Evolutionary conservation across 129 eudicot genomes (phyloP).

Genomic region (Saposhnikovia divaricata): DNA sequence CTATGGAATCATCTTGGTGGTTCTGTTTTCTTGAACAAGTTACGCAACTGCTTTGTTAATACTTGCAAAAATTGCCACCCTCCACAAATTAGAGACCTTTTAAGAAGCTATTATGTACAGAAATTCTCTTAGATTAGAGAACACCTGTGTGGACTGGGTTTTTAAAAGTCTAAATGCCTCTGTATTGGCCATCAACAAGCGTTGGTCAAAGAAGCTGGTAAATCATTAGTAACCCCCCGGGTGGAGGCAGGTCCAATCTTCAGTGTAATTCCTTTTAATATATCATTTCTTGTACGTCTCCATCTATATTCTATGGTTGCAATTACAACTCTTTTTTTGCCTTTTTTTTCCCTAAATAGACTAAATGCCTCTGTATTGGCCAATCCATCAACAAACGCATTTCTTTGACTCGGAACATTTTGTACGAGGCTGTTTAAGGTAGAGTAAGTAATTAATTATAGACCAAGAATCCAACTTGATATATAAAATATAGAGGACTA

Average conservation of each 20-base stretch:
- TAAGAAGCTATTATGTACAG: neutral
- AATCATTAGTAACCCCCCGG: neutral
- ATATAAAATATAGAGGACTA: neutral
- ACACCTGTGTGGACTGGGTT: neutral
- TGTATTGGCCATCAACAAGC: neutral
- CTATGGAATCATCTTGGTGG: neutral
- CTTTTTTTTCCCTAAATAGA: no score
- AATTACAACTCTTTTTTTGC: no score
- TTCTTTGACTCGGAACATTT: neutral
- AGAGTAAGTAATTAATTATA: neutral
- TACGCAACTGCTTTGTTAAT: no score
- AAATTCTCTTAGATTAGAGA: neutral
- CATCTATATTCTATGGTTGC: neutral
- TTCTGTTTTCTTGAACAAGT: neutral
- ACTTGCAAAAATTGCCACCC: neutral
- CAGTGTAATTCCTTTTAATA: neutral
- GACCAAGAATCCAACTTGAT: neutral
- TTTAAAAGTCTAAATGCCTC: neutral
- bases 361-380: no score
- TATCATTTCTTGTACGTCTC: neutral
- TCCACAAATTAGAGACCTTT: neutral
- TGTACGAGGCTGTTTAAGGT: neutral
- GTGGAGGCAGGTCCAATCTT: neutral
- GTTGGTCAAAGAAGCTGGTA: neutral
- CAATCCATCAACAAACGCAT: neutral